Base-by-base conservation (phyloP, 495 filamentous ascomycete species). In the Podospora didyma region DNA sequence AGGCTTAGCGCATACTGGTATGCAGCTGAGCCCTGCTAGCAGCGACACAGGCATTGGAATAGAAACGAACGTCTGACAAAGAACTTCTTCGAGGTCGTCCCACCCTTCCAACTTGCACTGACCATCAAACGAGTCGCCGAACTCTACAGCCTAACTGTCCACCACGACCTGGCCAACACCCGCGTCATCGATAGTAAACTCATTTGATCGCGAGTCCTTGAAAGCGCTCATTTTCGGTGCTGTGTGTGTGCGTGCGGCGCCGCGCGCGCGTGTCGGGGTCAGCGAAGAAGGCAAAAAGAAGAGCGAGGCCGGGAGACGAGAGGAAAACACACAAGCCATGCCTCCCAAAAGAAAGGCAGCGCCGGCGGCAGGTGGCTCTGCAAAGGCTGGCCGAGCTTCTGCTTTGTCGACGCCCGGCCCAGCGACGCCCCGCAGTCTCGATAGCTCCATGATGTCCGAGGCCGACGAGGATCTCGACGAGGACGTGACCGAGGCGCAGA, bases 331-430 rank as follows among this genome's bases (percentile, higher is more conserved):
- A 34, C 24, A 21, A 51, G 70, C 60, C 52, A 92, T 92, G 89
- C 85, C 88, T 46, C 76, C 81, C 7, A 94, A 94, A 75, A 82
- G 89, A 69, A 92, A 94, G 75, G 89, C 89, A 49, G 70, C 82
- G 57, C 79, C 75, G 56, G 80, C 76, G 59, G 74, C 75, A 58
- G 49, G 50, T 14, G 82, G 78, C n/a, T 56, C 69, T 14, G 54
- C 73, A 11, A 83, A 81, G 60, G 74, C 77, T 28, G 81, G 79
- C 49, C 81, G 79, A 62, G 76, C 76, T 7, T 87, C 86, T 45
- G 86, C 83, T 63, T 74, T 82, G 53, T 82, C 86, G 31, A 89
- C 86, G 19, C 87, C 87, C 6, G 85, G 86, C 42, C 80, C 86
- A 14, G 83, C 79, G 46, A 82, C 82, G 7, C 84, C 82, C 34